Evolutionary conservation across 306 rosid species (phyloP).

Genomic region (Notholithocarpus densiflorus): DNA sequence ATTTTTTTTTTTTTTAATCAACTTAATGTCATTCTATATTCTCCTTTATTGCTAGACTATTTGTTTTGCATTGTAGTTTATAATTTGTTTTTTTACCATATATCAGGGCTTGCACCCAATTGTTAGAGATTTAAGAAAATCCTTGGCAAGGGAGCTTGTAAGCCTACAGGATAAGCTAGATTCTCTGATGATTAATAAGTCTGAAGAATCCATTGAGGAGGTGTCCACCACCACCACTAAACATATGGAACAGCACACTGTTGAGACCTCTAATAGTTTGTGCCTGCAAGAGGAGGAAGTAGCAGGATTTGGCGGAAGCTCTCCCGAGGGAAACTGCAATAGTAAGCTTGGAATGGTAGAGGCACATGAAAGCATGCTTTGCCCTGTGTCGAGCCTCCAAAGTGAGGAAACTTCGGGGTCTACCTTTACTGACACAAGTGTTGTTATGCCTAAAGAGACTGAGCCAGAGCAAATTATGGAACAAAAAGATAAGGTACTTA

Average conservation of each 20-base stretch:
- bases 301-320: not conserved
- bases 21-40: not conserved
- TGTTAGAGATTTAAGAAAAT: conserved; percentile 68
- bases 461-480: not conserved
- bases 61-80: not conserved
- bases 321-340: not conserved
- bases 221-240: not conserved
- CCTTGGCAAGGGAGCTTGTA: conserved; percentile 78
- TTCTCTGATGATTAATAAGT: conserved; percentile 19
- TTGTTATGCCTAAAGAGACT: not conserved
- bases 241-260: conserved; percentile 9
- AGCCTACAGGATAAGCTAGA: conserved; percentile 72
- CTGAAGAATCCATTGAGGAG: conserved; percentile 23
- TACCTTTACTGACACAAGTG: not conserved
- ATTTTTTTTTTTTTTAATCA: not conserved
- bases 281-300: conserved; percentile 15
- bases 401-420: not conserved
- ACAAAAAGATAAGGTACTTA: not conserved
- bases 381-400: not conserved
- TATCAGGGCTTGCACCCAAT: conserved; percentile 65
- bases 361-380: not conserved
- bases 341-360: not conserved
- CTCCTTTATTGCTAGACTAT: not conserved
- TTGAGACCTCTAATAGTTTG: not conserved
- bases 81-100: not conserved